Conservation (phyloP, 306 rosid genomes). For the Vicia faba region DNA sequence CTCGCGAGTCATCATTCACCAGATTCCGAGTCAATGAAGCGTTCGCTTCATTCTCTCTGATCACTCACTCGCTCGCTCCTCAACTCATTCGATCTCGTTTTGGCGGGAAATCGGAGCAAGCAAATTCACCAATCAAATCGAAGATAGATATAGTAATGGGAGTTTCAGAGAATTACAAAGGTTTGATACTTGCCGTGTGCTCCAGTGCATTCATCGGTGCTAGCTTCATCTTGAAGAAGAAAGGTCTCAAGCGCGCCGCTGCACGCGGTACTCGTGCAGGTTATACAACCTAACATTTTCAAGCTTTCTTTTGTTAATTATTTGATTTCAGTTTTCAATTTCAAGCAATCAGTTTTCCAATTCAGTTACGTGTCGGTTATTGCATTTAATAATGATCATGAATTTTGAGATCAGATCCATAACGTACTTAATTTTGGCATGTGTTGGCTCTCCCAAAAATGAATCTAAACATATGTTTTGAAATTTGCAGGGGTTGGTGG, state of each 20-base stretch:
- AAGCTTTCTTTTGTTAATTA: not conserved
- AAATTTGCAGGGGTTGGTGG: conserved; percentile 78
- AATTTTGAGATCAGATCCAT: conserved; percentile 28
- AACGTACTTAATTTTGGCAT: not conserved
- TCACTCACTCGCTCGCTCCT: not conserved
- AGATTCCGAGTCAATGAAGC: conserved; percentile 11
- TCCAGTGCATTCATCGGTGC: conserved; percentile 88
- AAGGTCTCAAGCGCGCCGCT: conserved; percentile 87
- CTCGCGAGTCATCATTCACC: not conserved
- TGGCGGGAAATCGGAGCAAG: conserved; percentile 43
- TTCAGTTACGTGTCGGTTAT: not conserved
- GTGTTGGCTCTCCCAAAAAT: not conserved
- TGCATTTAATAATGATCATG: not conserved
- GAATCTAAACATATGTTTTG: conserved; percentile 6
- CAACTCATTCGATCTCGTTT: conserved; percentile 11
- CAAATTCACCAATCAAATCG: not conserved
- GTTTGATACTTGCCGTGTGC: conserved; percentile 70
- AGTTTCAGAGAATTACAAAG: conserved; percentile 68
- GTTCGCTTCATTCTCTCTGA: not conserved
- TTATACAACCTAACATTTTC: no score
- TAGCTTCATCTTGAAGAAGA: conserved; percentile 94
- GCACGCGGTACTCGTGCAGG: conserved; percentile 86
- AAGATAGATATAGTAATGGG: conserved; percentile 38
- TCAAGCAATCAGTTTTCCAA: not conserved
- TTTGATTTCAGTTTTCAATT: not conserved